phyloP scores from a whole-genome alignment of 179 eudicot species.

The Actinidia arguta region DNA sequence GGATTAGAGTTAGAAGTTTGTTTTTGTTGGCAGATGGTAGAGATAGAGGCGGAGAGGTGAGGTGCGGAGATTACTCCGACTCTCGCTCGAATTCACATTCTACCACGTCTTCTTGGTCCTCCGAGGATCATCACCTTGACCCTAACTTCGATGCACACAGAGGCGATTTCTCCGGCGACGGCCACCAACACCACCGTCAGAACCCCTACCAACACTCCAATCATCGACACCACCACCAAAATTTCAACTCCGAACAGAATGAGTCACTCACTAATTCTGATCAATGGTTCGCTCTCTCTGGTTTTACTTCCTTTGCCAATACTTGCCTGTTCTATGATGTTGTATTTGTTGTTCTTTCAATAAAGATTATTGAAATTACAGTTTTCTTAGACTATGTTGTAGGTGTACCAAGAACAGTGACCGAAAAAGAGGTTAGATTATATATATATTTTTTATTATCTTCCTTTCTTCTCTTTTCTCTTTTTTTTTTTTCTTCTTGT shows the following conservation, averaged over 20 bases:
- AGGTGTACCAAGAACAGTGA: constrained; percentile 65
- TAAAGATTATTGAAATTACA: constrained; percentile 14
- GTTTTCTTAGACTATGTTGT: constrained; percentile 51
- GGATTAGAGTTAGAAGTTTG: background rate
- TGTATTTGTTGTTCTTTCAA: background rate
- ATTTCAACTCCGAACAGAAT: constrained; percentile 14
- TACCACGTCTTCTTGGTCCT: constrained; percentile 13
- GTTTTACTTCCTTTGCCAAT: constrained; percentile 13
- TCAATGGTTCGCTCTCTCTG: constrained; percentile 3
- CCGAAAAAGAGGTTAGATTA: constrained; percentile 77
- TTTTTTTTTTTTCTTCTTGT: no score
- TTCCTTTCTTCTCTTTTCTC: no score
- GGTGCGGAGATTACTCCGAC: constrained; percentile 15
- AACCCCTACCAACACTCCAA: no score
- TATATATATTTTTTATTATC: no score
- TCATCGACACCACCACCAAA: background rate
- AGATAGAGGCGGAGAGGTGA: background rate
- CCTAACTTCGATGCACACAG: no score
- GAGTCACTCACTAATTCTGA: background rate
- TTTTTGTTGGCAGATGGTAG: constrained; percentile 3
- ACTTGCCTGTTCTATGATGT: background rate
- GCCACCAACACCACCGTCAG: background rate
- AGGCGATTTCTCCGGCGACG: no score
- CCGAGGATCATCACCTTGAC: no score
- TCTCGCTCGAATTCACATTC: constrained; percentile 14